phyloP scores from a whole-genome alignment of 306 rosid species.

The Casuarina equisetifolia region DNA sequence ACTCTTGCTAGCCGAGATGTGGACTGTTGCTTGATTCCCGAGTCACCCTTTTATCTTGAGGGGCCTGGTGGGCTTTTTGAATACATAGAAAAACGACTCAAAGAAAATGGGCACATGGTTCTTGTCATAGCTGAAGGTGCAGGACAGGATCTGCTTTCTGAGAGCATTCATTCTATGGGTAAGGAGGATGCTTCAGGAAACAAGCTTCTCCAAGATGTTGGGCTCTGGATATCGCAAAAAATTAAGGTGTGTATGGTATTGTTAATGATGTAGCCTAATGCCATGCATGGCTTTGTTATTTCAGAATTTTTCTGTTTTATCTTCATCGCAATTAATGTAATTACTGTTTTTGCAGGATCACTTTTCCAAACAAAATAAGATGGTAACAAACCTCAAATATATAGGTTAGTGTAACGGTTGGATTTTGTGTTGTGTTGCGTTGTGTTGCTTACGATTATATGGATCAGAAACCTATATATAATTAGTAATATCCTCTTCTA shows the following conservation, averaged over 20 bases:
- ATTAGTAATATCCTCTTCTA: neutral
- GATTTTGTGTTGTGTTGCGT: neutral
- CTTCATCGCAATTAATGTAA: neutral
- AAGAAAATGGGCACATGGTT: constrained; percentile 92
- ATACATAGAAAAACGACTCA: constrained; percentile 64
- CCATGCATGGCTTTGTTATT: neutral
- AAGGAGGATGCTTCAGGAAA: constrained; percentile 90
- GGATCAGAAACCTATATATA: neutral
- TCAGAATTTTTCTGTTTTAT: neutral
- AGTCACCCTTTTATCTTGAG: constrained; percentile 90
- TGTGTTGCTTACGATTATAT: neutral
- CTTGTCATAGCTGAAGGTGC: constrained; percentile 98
- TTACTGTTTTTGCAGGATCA: constrained; percentile 60
- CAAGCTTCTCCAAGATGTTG: constrained; percentile 88
- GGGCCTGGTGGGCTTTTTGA: constrained; percentile 91
- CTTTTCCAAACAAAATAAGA: constrained; percentile 48
- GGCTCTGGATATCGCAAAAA: constrained; percentile 80
- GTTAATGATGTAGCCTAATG: constrained; percentile 13
- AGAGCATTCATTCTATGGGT: constrained; percentile 39
- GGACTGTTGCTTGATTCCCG: constrained; percentile 97
- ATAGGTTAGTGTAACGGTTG: constrained; percentile 54
- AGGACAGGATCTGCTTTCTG: constrained; percentile 83
- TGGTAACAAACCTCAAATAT: constrained; percentile 77
- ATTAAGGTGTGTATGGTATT: constrained; percentile 55
- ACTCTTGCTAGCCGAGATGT: constrained; percentile 98